Conservation (phyloP, 176 grass and related monocot species). For the Aechmea fasciata region DNA sequence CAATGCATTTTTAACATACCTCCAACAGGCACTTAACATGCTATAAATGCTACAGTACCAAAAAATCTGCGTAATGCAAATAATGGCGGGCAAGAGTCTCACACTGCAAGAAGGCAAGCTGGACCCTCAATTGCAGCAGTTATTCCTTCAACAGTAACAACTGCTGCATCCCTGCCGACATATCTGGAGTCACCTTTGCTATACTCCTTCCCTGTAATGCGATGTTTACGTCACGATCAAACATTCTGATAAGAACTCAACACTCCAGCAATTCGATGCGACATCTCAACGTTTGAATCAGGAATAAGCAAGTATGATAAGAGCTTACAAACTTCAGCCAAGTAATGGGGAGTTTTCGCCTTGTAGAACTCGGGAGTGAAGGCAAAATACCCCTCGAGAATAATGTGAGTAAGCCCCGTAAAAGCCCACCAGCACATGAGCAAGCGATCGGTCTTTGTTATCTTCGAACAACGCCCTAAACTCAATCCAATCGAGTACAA, state of each 20-base stretch:
- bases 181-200: slow-evolving; percentile 94
- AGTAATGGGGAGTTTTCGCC: slow-evolving; percentile 49
- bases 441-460: slow-evolving; percentile 58
- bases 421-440: slow-evolving; percentile 98
- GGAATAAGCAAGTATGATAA: neutral
- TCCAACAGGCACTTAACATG: too few species aligned
- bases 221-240: slow-evolving; percentile 1
- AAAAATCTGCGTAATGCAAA: neutral
- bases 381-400: slow-evolving; percentile 70
- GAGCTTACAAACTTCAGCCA: slow-evolving; percentile 85
- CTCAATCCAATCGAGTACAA: slow-evolving; percentile 2
- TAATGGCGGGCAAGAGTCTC: neutral
- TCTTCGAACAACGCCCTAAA: slow-evolving; percentile 35
- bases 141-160: slow-evolving; percentile 70
- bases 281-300: neutral
- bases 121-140: slow-evolving; percentile 76
- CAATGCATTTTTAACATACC: too few species aligned
- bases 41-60: too few species aligned
- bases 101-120: slow-evolving; percentile 53
- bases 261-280: neutral
- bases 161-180: slow-evolving; percentile 51
- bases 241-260: neutral
- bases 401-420: slow-evolving; percentile 76
- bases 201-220: slow-evolving; percentile 76
- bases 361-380: slow-evolving; percentile 60